These are phyloP conservation scores for Phoenix roebelenii DNA, from an alignment of 176 grass and related monocot species.

Conservation along the genomic window DNA sequence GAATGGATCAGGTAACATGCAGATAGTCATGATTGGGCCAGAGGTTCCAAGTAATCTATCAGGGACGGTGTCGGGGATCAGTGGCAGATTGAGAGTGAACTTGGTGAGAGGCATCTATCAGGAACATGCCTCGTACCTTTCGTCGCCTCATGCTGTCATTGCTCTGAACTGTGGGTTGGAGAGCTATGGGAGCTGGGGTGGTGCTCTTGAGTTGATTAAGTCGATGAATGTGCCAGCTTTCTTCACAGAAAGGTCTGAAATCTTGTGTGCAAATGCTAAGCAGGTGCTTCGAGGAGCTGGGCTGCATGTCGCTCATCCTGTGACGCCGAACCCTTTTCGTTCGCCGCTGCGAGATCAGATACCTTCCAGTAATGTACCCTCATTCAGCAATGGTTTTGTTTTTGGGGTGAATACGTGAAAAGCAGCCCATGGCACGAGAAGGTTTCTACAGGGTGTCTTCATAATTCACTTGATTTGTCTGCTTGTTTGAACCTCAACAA, in stretches of 20 bases:
- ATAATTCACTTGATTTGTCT: too few species aligned
- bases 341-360: slow-evolving; percentile 28
- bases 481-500: too few species aligned
- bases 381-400: slow-evolving; percentile 35
- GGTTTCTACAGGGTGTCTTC: too few species aligned
- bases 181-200: slow-evolving; percentile 25
- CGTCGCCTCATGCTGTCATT: slow-evolving; percentile 32
- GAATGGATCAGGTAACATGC: slow-evolving; percentile 26
- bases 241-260: slow-evolving; percentile 35
- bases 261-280: slow-evolving; percentile 29
- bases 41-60: slow-evolving; percentile 30
- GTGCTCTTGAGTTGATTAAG: slow-evolving; percentile 24
- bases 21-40: slow-evolving; percentile 36
- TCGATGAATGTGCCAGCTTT: slow-evolving; percentile 32
- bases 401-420: slow-evolving; percentile 29
- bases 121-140: slow-evolving; percentile 26
- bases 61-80: slow-evolving; percentile 19
- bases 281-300: slow-evolving; percentile 28
- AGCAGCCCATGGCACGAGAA: too few species aligned
- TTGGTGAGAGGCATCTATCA: slow-evolving; percentile 37
- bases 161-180: slow-evolving; percentile 31
- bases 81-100: slow-evolving; percentile 17
- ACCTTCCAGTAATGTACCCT: slow-evolving; percentile 34
- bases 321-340: slow-evolving; percentile 30
- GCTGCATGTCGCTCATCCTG: slow-evolving; percentile 21